Conservation (phyloP, 768 basidiomycete genomes). For the Leccinum barrowsii region DNA sequence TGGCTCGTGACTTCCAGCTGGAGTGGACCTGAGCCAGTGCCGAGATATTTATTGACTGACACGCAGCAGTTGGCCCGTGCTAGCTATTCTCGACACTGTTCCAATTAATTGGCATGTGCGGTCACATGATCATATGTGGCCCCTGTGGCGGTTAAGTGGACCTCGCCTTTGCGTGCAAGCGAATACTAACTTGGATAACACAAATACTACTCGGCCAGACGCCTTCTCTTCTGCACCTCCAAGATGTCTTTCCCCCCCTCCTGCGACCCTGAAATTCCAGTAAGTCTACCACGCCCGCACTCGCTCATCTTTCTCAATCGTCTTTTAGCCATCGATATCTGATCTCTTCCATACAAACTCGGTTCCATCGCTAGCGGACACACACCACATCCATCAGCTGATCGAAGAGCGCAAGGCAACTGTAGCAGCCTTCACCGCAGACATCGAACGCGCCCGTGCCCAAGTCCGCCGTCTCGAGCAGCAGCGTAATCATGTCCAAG, state of each 20-base stretch:
- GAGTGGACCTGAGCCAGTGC: too few relatives aligned
- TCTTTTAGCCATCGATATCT: slow-evolving; percentile 22
- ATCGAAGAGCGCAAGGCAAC: slow-evolving; percentile 15
- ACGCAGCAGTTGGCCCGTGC: slow-evolving; percentile 12
- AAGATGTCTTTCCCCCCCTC: not conserved
- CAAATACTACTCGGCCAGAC: too few relatives aligned
- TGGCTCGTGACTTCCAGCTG: too few relatives aligned
- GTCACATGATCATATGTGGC: not conserved
- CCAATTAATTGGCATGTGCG: not conserved
- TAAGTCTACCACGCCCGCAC: slow-evolving; percentile 9
- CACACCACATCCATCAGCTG: slow-evolving; percentile 10
- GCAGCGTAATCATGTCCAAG: slow-evolving; percentile 3
- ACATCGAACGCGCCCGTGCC: slow-evolving; percentile 23
- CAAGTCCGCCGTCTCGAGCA: slow-evolving; percentile 19
- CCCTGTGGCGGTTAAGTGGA: slow-evolving; percentile 1
- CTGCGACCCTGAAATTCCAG: slow-evolving; percentile 16
- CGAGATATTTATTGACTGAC: not conserved
- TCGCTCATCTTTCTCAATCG: not conserved
- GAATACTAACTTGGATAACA: not conserved
- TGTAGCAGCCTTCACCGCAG: slow-evolving; percentile 12
- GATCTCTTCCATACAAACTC: slow-evolving; percentile 28
- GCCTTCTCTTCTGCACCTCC: not conserved
- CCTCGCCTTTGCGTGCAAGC: not conserved
- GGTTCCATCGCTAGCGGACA: slow-evolving; percentile 25
- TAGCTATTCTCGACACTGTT: slow-evolving; percentile 16